Conservation (phyloP, 176 grass and related monocot species). For the Dendrocalamus sinicus region DNA sequence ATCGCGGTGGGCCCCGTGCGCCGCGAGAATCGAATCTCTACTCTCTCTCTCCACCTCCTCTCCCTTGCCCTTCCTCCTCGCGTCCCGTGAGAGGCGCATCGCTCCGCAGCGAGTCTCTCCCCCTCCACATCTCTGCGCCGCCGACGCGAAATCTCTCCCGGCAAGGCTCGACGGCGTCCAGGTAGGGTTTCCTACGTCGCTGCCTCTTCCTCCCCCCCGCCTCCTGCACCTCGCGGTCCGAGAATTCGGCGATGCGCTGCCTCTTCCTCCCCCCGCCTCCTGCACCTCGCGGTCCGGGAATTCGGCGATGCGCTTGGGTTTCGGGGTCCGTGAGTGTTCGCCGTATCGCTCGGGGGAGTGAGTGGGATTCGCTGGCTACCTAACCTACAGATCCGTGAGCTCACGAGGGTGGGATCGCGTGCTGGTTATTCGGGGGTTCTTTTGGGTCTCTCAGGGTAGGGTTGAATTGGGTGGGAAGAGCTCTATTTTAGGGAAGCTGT, state of each 20-base stretch:
- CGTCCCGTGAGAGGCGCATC: constrained; percentile 46
- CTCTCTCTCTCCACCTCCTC: no score
- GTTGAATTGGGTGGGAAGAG: constrained; percentile 17
- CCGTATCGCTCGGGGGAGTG: not conserved
- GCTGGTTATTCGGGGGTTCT: not conserved
- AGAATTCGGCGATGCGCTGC: constrained; percentile 4
- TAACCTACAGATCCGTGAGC: constrained; percentile 35
- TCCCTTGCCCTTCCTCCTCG: not conserved
- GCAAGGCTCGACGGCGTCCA: constrained; percentile 31
- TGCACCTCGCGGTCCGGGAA: not conserved
- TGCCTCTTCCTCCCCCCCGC: not conserved
- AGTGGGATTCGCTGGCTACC: constrained; percentile 20
- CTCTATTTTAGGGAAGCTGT: not conserved
- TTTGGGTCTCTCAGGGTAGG: not conserved
- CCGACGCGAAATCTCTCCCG: not conserved
- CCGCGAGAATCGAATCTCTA: constrained; percentile 54
- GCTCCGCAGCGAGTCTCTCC: not conserved
- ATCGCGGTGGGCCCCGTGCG: constrained; percentile 25
- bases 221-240: not conserved
- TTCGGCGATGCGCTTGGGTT: constrained; percentile 6
- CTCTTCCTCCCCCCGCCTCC: not conserved
- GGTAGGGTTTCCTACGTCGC: constrained; percentile 25
- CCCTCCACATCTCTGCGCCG: not conserved
- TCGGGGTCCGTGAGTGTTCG: not conserved
- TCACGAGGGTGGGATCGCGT: not conserved